phyloP scores from a whole-genome alignment of 1,139 yeast species.

The Kluyveromyces marxianus region DNA sequence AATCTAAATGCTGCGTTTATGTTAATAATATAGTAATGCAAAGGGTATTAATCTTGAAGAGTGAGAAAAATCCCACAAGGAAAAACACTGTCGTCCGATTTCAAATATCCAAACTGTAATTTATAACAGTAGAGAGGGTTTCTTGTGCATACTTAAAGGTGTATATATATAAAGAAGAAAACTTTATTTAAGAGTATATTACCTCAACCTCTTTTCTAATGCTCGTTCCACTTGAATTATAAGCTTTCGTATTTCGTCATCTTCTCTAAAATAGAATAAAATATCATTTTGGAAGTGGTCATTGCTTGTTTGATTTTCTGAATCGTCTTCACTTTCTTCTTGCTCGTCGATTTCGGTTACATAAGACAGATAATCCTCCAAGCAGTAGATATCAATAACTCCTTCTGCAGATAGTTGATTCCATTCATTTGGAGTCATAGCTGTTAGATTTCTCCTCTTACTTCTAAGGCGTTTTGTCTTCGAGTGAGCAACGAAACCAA shows the following conservation, averaged over 20 bases:
- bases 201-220: conserved; percentile 25
- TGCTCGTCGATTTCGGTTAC: conserved; percentile 4
- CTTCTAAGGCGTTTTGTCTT: conserved; percentile 6
- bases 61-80: too few relatives aligned
- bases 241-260: conserved; percentile 20
- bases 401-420: conserved; percentile 11
- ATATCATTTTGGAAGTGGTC: conserved; percentile 18
- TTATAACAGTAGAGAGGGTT: too few relatives aligned
- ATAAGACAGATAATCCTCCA: conserved; percentile 15
- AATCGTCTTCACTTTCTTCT: conserved; percentile 2
- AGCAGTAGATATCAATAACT: conserved; percentile 16
- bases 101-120: too few relatives aligned
- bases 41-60: too few relatives aligned
- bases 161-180: background rate
- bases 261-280: conserved; percentile 18
- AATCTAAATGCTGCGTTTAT: too few relatives aligned
- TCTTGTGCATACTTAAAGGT: too few relatives aligned
- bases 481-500: conserved; percentile 23
- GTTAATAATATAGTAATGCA: too few relatives aligned
- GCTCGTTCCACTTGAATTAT: conserved; percentile 29
- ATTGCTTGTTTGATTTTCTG: conserved; percentile 7
- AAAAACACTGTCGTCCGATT: too few relatives aligned
- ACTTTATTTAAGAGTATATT: background rate
- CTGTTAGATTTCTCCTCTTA: conserved; percentile 13
- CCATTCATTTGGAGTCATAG: conserved; percentile 14